A percentile compares a stretch with the other conserved stretches of the same genome.
These are phyloP conservation scores for Paramecium sexaurelia DNA, from an alignment of 73 alveolate species.

Conservation along the genomic window DNA sequence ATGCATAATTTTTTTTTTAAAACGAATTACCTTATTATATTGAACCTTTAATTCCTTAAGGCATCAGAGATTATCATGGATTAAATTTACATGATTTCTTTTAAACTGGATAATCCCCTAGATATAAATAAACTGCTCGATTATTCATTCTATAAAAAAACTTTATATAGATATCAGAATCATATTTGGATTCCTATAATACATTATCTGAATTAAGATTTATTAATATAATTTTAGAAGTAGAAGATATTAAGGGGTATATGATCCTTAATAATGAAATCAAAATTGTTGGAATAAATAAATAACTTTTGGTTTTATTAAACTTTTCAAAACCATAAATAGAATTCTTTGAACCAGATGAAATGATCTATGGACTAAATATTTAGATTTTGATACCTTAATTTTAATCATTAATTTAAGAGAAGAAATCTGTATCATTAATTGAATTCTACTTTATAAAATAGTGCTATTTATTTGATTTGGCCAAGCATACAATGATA, in stretches of 20 bases:
- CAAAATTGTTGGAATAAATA: neutral
- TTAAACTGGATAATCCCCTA: neutral
- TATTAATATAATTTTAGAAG: neutral
- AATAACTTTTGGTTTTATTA: neutral
- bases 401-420: neutral
- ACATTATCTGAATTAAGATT: neutral
- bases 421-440: neutral
- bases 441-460: neutral
- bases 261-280: neutral
- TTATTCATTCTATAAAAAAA: neutral
- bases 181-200: slow-evolving; percentile 13
- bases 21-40: neutral
- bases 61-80: slow-evolving; percentile 14
- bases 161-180: neutral
- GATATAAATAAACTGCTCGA: neutral
- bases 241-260: slow-evolving; percentile 6
- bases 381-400: neutral
- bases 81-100: neutral
- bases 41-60: neutral
- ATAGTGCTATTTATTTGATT: neutral
- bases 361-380: neutral
- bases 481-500: neutral
- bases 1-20: neutral
- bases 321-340: neutral
- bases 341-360: neutral